These are phyloP conservation scores for Liquidambar formosana DNA, from an alignment of 164 flowering plant species.

Conservation along the genomic window DNA sequence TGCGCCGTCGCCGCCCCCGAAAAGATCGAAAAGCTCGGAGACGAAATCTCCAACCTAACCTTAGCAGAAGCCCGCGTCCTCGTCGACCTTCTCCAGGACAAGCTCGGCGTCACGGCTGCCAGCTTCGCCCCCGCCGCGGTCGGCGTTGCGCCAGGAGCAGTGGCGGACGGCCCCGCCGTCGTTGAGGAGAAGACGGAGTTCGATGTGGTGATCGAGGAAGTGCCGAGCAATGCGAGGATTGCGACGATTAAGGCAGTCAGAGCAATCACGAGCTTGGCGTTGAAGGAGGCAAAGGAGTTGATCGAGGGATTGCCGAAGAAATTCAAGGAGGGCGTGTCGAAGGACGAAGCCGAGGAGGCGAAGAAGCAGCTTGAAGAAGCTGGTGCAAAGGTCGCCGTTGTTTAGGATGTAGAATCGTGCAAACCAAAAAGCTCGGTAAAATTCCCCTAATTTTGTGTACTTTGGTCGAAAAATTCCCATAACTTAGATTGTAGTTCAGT, in stretches of 20 bases:
- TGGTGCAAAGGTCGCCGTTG: constrained; percentile 81
- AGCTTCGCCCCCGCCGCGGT: constrained; percentile 79
- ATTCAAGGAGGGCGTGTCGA: constrained; percentile 72
- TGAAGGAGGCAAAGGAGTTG: constrained; percentile 96
- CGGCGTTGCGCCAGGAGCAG: constrained; percentile 43
- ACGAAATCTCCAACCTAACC: constrained; percentile 56
- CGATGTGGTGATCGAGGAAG: constrained; percentile 87
- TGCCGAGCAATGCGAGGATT: constrained; percentile 82
- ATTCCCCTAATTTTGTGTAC: not conserved
- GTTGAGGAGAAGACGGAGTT: constrained; percentile 98
- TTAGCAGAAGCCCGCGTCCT: constrained; percentile 67
- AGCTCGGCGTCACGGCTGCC: constrained; percentile 91
- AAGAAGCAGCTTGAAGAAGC: constrained; percentile 97
- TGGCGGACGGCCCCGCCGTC: constrained; percentile 34
- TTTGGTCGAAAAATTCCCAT: not conserved
- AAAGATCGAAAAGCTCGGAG: constrained; percentile 59
- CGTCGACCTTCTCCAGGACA: constrained; percentile 81
- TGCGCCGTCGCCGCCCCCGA: constrained; percentile 61
- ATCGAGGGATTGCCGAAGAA: constrained; percentile 97
- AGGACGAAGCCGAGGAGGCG: constrained; percentile 93
- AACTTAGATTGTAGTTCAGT: too few relatives aligned
- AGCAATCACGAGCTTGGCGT: constrained; percentile 74
- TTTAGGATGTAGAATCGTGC: constrained; percentile 6
- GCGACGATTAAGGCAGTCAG: constrained; percentile 89
- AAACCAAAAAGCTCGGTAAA: not conserved